phyloP scores from a whole-genome alignment of 2,329 filamentous ascomycete genomes.

The Monilinia aucupariae region DNA sequence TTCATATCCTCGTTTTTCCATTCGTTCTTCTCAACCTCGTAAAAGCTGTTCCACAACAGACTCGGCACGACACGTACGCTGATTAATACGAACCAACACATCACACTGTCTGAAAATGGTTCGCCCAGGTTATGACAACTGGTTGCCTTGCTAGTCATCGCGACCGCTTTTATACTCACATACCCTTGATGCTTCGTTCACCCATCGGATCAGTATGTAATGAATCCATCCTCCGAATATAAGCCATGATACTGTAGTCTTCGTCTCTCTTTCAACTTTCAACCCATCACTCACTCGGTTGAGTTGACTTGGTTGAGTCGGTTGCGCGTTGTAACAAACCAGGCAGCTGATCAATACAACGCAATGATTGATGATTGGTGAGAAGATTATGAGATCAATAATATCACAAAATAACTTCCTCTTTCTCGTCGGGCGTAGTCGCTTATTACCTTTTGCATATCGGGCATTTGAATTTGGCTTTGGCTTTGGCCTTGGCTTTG shows the following conservation, averaged over 20 bases:
- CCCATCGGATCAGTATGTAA: too few species aligned
- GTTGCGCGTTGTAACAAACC: slow-evolving; percentile 13
- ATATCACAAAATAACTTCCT: background rate
- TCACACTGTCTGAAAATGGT: slow-evolving; percentile 13
- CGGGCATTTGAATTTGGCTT: slow-evolving; percentile 8
- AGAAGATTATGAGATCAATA: background rate
- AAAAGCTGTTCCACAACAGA: slow-evolving; percentile 16
- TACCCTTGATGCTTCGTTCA: slow-evolving; percentile 4
- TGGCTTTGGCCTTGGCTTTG: background rate
- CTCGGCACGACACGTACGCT: slow-evolving; percentile 9
- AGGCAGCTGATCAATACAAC: background rate
- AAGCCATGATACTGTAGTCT: background rate
- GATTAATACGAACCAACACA: slow-evolving; percentile 16
- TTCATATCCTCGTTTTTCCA: background rate
- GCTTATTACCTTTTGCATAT: slow-evolving; percentile 6
- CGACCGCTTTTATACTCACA: slow-evolving; percentile 4
- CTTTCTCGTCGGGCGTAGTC: slow-evolving; percentile 12
- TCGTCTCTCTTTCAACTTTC: too few species aligned
- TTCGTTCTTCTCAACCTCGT: slow-evolving; percentile 17
- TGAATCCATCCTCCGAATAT: background rate
- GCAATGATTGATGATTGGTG: background rate
- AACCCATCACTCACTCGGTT: too few species aligned
- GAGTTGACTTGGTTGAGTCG: background rate
- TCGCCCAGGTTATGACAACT: slow-evolving; percentile 15
- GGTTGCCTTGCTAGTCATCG: slow-evolving; percentile 3